Percentiles rank a stretch among this genome's conserved stretches.
Evolutionary conservation across 768 basidiomycete genomes (phyloP).

Genomic region (Russula emetica): DNA sequence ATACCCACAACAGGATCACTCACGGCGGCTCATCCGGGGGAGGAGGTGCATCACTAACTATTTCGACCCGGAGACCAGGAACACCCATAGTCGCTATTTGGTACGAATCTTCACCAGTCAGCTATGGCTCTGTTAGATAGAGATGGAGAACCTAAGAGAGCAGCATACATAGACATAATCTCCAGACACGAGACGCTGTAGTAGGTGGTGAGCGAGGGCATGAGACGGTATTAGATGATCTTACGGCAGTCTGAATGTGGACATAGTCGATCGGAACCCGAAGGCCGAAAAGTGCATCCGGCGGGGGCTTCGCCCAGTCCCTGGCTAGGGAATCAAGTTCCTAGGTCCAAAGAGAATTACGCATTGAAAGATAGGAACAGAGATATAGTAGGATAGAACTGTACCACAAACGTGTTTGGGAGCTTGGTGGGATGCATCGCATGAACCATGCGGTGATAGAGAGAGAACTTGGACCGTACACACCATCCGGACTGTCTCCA

Average conservation of each 20-base stretch:
- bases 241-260: conserved; percentile 75
- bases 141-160: conserved; percentile 20
- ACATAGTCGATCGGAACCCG: conserved; percentile 87
- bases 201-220: conserved; percentile 22
- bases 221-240: conserved; percentile 31
- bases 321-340: conserved; percentile 76
- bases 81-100: conserved; percentile 84
- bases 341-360: conserved; percentile 37
- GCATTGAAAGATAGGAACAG: background rate
- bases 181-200: conserved; percentile 70
- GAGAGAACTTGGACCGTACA: conserved; percentile 25
- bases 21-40: conserved; percentile 82
- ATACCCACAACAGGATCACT: conserved; percentile 33
- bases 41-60: conserved; percentile 79
- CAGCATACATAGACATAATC: conserved; percentile 75
- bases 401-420: conserved; percentile 60
- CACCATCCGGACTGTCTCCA: conserved; percentile 81
- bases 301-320: conserved; percentile 85
- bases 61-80: conserved; percentile 79
- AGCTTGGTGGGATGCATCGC: conserved; percentile 42
- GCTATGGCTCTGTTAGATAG: conserved; percentile 38
- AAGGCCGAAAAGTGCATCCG: conserved; percentile 67
- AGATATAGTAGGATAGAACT: conserved; percentile 30
- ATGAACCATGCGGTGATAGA: conserved; percentile 6
- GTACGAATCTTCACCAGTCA: conserved; percentile 82